Evolutionary conservation across 192 early-diverging fungal genomes (phyloP).

Genomic region (Coemansia sp.): DNA sequence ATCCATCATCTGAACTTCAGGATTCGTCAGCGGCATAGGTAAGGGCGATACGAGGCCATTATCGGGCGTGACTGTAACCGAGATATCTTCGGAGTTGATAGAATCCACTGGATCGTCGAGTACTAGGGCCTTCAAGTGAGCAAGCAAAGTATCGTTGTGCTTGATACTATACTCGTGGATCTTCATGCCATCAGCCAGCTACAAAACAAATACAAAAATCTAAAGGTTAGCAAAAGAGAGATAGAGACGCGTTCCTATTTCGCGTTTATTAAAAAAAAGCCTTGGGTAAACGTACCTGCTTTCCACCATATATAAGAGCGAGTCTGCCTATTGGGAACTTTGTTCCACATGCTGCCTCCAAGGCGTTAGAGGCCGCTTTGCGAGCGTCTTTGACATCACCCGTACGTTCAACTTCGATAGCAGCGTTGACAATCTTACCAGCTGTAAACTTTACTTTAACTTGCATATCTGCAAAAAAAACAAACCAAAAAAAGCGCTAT

Average conservation of each 20-base stretch:
- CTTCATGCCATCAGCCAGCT: constrained; percentile 47
- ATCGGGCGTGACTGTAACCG: neutral
- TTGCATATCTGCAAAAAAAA: constrained; percentile 18
- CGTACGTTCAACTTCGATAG: constrained; percentile 18
- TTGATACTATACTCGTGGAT: constrained; percentile 52
- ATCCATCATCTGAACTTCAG: neutral
- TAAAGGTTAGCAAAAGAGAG: no score
- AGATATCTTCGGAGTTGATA: neutral
- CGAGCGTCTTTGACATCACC: constrained; percentile 28
- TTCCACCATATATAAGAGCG: constrained; percentile 41
- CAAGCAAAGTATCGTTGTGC: constrained; percentile 32
- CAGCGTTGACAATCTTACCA: constrained; percentile 6
- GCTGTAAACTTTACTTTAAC: constrained; percentile 26
- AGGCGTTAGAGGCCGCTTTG: constrained; percentile 6
- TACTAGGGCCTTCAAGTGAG: constrained; percentile 16
- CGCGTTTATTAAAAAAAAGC: no score
- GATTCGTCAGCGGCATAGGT: neutral
- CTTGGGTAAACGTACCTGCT: constrained; percentile 35
- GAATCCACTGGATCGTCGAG: neutral
- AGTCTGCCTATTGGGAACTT: constrained; percentile 16
- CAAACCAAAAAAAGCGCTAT: no score
- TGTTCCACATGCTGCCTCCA: neutral
- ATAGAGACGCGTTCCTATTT: no score
- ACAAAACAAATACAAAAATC: no score
- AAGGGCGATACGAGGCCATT: neutral